phyloP scores from a whole-genome alignment of 768 basidiomycete species.

The Coprinopsis sp. region DNA sequence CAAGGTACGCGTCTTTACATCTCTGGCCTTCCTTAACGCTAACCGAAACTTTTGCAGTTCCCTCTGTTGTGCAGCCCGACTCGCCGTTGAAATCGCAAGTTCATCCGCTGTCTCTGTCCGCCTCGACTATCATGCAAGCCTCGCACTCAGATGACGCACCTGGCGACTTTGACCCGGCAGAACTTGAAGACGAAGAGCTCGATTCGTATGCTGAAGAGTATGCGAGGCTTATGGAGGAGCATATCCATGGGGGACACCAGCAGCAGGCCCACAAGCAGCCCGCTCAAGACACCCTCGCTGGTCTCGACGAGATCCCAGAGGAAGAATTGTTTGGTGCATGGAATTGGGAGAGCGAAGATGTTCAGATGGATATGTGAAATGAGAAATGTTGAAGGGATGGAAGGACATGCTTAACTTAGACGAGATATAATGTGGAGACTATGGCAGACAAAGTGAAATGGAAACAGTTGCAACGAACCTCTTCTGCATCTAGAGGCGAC shows the following conservation, averaged over 20 bases:
- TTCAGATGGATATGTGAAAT: constrained; percentile 18
- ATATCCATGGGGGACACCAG: constrained; percentile 23
- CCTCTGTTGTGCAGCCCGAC: no score
- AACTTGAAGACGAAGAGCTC: constrained; percentile 53
- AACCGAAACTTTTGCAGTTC: no score
- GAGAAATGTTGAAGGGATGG: no score
- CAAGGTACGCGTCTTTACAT: constrained; percentile 26
- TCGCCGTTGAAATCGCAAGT: no score
- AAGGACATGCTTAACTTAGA: no score
- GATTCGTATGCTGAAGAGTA: constrained; percentile 56
- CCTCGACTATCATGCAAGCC: no score
- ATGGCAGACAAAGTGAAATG: no score
- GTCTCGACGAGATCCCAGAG: constrained; percentile 45
- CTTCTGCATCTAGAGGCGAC: no score
- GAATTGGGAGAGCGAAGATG: constrained; percentile 23
- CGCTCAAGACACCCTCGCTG: constrained; percentile 32
- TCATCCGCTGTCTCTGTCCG: no score
- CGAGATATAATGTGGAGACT: no score
- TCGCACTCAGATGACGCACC: constrained; percentile 9
- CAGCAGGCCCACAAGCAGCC: constrained; percentile 43
- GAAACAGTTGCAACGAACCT: no score
- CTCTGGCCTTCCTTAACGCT: background rate
- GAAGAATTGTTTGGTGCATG: constrained; percentile 35
- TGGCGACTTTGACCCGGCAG: constrained; percentile 34
- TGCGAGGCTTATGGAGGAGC: constrained; percentile 17